Conservation (phyloP, 2,329 filamentous ascomycete species). For the Berkeleyomyces rouxiae region DNA sequence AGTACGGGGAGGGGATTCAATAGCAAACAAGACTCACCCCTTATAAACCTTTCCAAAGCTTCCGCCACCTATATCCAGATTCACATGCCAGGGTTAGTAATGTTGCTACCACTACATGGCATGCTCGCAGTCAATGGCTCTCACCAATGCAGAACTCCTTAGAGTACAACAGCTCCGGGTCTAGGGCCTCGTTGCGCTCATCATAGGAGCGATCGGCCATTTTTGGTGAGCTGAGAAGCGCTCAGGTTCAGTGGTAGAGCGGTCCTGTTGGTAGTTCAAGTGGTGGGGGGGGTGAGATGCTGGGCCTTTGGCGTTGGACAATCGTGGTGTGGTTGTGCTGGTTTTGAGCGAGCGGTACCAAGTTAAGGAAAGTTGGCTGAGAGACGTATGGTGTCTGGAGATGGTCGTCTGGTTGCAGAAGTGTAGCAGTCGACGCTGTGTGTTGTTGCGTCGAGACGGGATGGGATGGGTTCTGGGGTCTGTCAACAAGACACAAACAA, state of each 20-base stretch:
- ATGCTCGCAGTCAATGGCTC: constrained; percentile 18
- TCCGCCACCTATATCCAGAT: constrained; percentile 52
- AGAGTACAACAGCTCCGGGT: constrained; percentile 83
- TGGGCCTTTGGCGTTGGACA: not conserved
- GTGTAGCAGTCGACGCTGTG: not conserved
- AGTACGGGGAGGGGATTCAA: not conserved
- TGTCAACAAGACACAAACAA: not conserved
- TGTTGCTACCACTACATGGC: constrained; percentile 7
- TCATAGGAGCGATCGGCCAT: constrained; percentile 35
- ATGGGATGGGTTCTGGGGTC: not conserved
- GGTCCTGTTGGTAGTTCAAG: not conserved
- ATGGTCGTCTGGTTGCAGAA: not conserved
- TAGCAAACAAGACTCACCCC: constrained; percentile 40
- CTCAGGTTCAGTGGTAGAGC: not conserved
- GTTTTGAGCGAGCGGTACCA: not conserved
- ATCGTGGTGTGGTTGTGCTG: not conserved
- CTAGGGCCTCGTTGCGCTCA: constrained; percentile 40
- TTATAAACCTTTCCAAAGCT: constrained; percentile 99
- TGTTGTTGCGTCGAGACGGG: not conserved
- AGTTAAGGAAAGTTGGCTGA: not conserved
- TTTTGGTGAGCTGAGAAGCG: constrained; percentile 14
- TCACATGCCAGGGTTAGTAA: constrained; percentile 17
- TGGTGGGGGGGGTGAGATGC: not conserved
- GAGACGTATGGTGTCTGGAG: too few relatives aligned
- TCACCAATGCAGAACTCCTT: constrained; percentile 80